Percentiles rank a stretch among this genome's conserved stretches.
Evolutionary conservation across 2,329 filamentous ascomycete species (phyloP).

Genomic region (Lachnum nothofagi): DNA sequence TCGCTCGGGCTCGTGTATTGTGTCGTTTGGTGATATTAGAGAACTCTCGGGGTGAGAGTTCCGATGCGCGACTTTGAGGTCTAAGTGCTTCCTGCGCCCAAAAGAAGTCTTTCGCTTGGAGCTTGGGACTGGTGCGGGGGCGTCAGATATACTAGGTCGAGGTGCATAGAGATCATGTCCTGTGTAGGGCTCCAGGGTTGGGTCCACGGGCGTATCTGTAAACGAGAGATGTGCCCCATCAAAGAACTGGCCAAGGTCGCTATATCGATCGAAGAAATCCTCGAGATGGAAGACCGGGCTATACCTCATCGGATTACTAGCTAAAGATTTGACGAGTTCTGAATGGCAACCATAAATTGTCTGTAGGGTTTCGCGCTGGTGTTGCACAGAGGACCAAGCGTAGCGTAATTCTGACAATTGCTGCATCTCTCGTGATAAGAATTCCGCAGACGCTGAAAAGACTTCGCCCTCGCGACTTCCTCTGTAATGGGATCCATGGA

Average conservation of each 20-base stretch:
- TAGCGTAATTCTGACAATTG: slow-evolving; percentile 70
- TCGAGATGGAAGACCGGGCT: slow-evolving; percentile 78
- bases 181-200: slow-evolving; percentile 51
- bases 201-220: slow-evolving; percentile 59
- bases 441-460: slow-evolving; percentile 63
- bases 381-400: slow-evolving; percentile 71
- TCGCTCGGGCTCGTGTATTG: slow-evolving; percentile 10
- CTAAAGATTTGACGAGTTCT: slow-evolving; percentile 69
- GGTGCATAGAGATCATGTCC: slow-evolving; percentile 46
- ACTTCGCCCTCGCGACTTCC: slow-evolving; percentile 33
- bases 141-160: slow-evolving; percentile 30
- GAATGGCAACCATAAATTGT: slow-evolving; percentile 72
- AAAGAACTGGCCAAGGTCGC: slow-evolving; percentile 54
- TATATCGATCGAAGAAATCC: slow-evolving; percentile 81
- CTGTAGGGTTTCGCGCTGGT: slow-evolving; percentile 74
- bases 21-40: slow-evolving; percentile 29
- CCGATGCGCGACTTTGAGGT: slow-evolving; percentile 29
- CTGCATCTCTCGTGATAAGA: slow-evolving; percentile 72
- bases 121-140: slow-evolving; percentile 8
- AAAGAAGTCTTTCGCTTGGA: slow-evolving; percentile 19
- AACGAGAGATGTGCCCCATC: slow-evolving; percentile 72
- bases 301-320: slow-evolving; percentile 65
- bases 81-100: slow-evolving; percentile 31
- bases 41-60: slow-evolving; percentile 29
- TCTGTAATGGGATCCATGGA: slow-evolving; percentile 77